Conservation (phyloP, 108 stramenopile species). For the Cylindrotheca fusiformis region DNA sequence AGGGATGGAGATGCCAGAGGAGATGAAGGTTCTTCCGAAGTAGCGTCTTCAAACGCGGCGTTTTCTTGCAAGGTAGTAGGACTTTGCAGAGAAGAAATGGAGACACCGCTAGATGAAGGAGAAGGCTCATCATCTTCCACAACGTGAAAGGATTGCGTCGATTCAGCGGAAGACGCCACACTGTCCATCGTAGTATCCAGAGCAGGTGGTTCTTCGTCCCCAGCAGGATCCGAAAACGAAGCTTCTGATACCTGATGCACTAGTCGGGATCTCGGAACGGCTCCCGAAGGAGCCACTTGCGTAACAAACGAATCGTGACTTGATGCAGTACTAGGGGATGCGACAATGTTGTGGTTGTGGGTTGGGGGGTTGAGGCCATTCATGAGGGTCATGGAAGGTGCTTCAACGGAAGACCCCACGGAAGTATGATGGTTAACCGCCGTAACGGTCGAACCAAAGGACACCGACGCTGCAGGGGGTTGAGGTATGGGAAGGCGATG, state of each 20-base stretch:
- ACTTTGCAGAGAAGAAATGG: constrained; percentile 13
- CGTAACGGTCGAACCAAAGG: constrained; percentile 1
- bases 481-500: background rate
- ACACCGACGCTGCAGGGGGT: constrained; percentile 1
- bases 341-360: no score
- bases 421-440: no score
- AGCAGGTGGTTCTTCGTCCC: constrained; percentile 45
- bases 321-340: no score
- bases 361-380: no score
- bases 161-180: constrained; percentile 9
- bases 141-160: constrained; percentile 18
- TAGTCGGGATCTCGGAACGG: background rate
- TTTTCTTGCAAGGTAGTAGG: constrained; percentile 45
- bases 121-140: constrained; percentile 32
- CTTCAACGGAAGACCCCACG: no score
- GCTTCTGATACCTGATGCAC: background rate
- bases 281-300: background rate
- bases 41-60: constrained; percentile 55
- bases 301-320: no score
- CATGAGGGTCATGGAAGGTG: no score
- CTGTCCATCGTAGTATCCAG: constrained; percentile 50
- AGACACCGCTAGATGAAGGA: constrained; percentile 1
- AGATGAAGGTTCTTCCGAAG: constrained; percentile 13
- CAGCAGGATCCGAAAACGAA: constrained; percentile 22
- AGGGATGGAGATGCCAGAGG: constrained; percentile 18